Evolutionary conservation across 495 filamentous ascomycete genomes (phyloP).

Genomic region (Aspergillus campestris): DNA sequence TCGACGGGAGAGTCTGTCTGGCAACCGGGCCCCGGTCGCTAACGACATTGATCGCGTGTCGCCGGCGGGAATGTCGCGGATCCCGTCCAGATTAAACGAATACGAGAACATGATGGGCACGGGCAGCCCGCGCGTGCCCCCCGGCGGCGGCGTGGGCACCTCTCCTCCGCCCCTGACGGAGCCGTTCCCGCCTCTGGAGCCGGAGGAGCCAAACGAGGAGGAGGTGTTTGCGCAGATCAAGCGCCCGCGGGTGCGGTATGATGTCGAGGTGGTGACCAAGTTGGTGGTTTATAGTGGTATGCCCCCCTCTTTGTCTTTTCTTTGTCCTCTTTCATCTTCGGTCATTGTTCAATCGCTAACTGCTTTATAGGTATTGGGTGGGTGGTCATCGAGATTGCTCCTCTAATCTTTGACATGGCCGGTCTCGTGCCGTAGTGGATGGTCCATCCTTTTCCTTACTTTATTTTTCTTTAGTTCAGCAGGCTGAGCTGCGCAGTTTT

Average conservation of each 20-base stretch:
- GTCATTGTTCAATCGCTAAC: neutral
- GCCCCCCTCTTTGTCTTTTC: slow-evolving; percentile 5
- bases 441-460: neutral
- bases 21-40: slow-evolving; percentile 14
- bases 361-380: too few relatives aligned
- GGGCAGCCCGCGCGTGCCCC: slow-evolving; percentile 27
- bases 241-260: slow-evolving; percentile 85
- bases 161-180: slow-evolving; percentile 17
- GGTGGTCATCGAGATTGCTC: too few relatives aligned
- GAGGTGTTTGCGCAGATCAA: slow-evolving; percentile 81
- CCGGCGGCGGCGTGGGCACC: slow-evolving; percentile 16
- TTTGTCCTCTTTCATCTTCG: slow-evolving; percentile 3
- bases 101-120: slow-evolving; percentile 67
- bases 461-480: too few relatives aligned
- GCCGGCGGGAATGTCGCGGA: slow-evolving; percentile 12
- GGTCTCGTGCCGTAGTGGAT: too few relatives aligned
- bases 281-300: slow-evolving; percentile 89
- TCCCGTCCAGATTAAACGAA: slow-evolving; percentile 42
- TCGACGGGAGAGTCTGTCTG: slow-evolving; percentile 61
- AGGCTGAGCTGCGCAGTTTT: too few relatives aligned
- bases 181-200: slow-evolving; percentile 21
- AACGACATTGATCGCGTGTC: slow-evolving; percentile 5
- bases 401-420: too few relatives aligned
- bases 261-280: slow-evolving; percentile 96
- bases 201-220: slow-evolving; percentile 52